Base-by-base conservation (phyloP, 495 filamentous ascomycete genomes). In the Ramalina intermedia region DNA sequence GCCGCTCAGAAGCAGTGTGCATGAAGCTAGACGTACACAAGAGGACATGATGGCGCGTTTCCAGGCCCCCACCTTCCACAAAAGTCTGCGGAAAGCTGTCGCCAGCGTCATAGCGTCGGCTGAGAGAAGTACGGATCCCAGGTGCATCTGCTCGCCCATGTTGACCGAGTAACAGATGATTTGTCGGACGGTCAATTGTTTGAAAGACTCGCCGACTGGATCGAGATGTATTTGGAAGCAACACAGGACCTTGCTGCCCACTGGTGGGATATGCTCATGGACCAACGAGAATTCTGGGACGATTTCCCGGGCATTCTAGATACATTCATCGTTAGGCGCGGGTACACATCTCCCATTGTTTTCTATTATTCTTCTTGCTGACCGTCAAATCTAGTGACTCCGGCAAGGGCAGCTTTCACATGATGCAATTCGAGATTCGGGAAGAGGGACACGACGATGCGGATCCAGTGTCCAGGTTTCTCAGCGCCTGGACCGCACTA, bases 221-320 rank as follows among this genome's bases (percentile, higher is more conserved):
- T 68, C 35, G 54, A 60, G 13, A 27, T 23, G 2, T 62, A 61
- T 40, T 50, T 61, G 9, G 49, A 51, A 36, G 23, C 20, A 36
- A 55, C 51, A 27, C 55, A 63, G 41, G 38, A 24, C 36, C 52
- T 43, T 12, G 23, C 46, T 12, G 48, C 56, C 17, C 48, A 57
- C 3, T 66, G 56, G 55, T 55, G 51, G 42, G 57, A 59, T n/a
- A 52, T 63, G 47, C 66, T 58, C 44, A 37, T 48, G 3, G 64
- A 74, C 2, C 62, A 77, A 26, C 49, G 54, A 21, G 65, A 68
- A 7, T 75, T 78, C 54, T 80, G 76, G 76, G 68, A 75, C 23
- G 63, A 69, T 11, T 37, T 80, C 6, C 71, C 73, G 2, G 44
- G 29, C 0, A 20, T 78, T 21, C 47, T 71, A 27, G 69, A 74